These are phyloP conservation scores for Logfia minima DNA, from an alignment of 129 eudicot species.

Conservation along the genomic window DNA sequence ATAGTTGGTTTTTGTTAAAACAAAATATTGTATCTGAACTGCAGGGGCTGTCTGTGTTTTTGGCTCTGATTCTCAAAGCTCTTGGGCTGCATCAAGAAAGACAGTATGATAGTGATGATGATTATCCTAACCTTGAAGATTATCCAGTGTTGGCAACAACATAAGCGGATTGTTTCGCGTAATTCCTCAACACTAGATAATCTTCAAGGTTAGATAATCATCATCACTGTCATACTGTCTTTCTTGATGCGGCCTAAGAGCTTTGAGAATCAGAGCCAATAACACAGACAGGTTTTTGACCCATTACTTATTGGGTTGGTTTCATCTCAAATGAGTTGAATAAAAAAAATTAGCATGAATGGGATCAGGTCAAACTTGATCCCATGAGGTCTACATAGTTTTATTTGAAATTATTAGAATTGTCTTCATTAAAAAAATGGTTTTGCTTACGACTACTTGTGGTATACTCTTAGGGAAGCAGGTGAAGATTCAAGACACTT, in stretches of 20 bases:
- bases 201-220: slow-evolving; percentile 62
- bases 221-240: slow-evolving; percentile 81
- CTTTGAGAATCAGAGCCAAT: slow-evolving; percentile 78
- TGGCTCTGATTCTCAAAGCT: slow-evolving; percentile 84
- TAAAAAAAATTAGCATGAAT: not conserved
- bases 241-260: slow-evolving; percentile 71
- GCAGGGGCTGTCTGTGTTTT: slow-evolving; percentile 66
- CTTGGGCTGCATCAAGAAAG: slow-evolving; percentile 69
- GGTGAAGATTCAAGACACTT: slow-evolving; percentile 2
- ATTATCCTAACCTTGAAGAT: slow-evolving; percentile 56
- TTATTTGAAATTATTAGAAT: not conserved
- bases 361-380: not conserved
- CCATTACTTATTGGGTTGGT: not conserved
- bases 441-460: not conserved
- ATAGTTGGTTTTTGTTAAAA: not conserved
- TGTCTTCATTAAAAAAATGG: not conserved
- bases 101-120: slow-evolving; percentile 82
- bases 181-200: slow-evolving; percentile 51
- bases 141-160: slow-evolving; percentile 52
- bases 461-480: slow-evolving; percentile 9
- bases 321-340: no score
- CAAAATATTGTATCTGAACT: slow-evolving; percentile 20
- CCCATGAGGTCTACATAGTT: not conserved
- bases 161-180: no score
- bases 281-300: slow-evolving; percentile 34